Evolutionary conservation across 2,329 filamentous ascomycete genomes (phyloP).

Genomic region (Cladobotryum protrusum): DNA sequence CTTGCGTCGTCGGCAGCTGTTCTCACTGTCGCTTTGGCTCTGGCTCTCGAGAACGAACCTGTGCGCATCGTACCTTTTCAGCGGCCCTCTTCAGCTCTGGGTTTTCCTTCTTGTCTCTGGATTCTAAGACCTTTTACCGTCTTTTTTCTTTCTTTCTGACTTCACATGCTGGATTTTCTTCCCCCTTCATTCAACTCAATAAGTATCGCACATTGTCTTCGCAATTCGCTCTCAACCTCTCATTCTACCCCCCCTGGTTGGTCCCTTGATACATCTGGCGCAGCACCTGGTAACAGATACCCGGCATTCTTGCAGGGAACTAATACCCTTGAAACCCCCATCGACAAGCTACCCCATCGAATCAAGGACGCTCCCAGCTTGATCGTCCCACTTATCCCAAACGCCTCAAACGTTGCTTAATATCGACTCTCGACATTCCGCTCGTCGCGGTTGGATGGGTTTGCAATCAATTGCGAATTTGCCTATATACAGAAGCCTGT

Average conservation of each 20-base stretch:
- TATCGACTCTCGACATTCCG: neutral
- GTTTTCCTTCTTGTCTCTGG: neutral
- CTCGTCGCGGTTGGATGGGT: neutral
- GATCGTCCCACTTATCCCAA: neutral
- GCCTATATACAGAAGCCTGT: neutral
- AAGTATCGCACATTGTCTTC: neutral
- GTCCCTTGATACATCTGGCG: neutral
- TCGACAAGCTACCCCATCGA: neutral
- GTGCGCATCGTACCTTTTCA: too few relatives aligned
- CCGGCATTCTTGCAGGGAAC: neutral
- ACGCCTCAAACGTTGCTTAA: neutral
- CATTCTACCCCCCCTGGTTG: too few relatives aligned
- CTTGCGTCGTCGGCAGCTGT: slow-evolving; percentile 1
- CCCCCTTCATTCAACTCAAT: neutral
- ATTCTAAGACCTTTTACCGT: neutral
- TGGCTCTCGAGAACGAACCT: neutral
- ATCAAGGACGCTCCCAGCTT: neutral
- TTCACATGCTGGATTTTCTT: too few relatives aligned
- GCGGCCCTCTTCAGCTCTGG: neutral
- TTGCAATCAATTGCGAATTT: neutral
- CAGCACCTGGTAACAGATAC: neutral
- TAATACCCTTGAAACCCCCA: neutral
- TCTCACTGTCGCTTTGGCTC: slow-evolving; percentile 2
- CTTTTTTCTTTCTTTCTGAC: neutral
- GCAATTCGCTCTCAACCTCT: too few relatives aligned